Evolutionary conservation across 345 rosid species (phyloP).

Genomic region (Euphorbia tirucalli): DNA sequence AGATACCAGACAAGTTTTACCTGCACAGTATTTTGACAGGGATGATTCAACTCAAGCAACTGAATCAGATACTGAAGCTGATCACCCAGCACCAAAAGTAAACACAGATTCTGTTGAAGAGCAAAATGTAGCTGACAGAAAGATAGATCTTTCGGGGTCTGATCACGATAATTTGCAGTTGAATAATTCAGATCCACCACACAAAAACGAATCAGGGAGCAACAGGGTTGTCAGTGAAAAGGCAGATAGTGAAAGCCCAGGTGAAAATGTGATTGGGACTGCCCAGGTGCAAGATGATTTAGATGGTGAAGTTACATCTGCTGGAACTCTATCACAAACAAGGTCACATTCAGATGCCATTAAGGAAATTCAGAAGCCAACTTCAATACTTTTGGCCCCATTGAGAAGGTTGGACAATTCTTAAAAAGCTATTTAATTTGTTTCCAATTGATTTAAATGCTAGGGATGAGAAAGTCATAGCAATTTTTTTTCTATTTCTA

Average conservation of each 20-base stretch:
- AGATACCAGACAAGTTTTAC: conserved; percentile 15
- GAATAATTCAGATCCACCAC: conserved; percentile 25
- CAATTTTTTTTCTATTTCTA: not conserved
- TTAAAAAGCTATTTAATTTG: not conserved
- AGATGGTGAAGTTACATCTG: conserved; percentile 23
- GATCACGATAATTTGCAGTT: conserved; percentile 23
- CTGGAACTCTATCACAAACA: conserved; percentile 22
- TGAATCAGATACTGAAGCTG: conserved; percentile 20
- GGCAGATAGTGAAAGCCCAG: conserved; percentile 21
- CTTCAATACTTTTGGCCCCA: conserved; percentile 31
- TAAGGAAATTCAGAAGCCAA: conserved; percentile 26
- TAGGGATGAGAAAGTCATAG: not conserved
- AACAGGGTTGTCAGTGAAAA: conserved; percentile 28
- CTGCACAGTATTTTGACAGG: conserved; percentile 17
- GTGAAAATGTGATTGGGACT: conserved; percentile 18
- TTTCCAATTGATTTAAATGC: not conserved
- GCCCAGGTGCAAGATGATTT: conserved; percentile 17
- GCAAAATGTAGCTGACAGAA: conserved; percentile 18
- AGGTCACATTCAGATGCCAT: conserved; percentile 17
- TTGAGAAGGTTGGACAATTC: conserved; percentile 41
- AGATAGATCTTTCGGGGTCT: conserved; percentile 18
- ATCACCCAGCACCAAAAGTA: conserved; percentile 18
- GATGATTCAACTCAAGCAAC: conserved; percentile 21
- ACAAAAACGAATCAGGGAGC: conserved; percentile 22
- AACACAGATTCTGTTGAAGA: conserved; percentile 25